Evolutionary conservation across 2,329 filamentous ascomycete species (phyloP).

Genomic region (Epichloe amarillans): DNA sequence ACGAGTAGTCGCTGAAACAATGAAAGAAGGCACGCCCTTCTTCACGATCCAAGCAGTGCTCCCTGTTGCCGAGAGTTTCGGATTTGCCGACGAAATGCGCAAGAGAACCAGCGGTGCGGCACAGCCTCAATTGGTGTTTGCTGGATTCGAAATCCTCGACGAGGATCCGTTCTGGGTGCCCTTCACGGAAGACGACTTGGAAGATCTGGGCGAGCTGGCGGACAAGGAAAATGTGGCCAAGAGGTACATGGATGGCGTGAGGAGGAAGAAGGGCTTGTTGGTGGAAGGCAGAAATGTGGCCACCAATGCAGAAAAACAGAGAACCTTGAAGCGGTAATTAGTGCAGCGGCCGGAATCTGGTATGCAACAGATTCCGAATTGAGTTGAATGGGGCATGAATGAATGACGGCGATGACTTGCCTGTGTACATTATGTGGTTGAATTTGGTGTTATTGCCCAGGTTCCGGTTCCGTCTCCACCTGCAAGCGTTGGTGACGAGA

Average conservation of each 20-base stretch:
- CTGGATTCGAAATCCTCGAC: slow-evolving; percentile 83
- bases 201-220: slow-evolving; percentile 87
- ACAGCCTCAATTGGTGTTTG: slow-evolving; percentile 83
- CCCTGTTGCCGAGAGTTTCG: slow-evolving; percentile 89
- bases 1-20: slow-evolving; percentile 74
- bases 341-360: too few relatives aligned
- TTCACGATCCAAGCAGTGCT: slow-evolving; percentile 84
- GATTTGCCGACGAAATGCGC: slow-evolving; percentile 91
- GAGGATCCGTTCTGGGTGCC: slow-evolving; percentile 98
- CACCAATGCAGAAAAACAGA: slow-evolving; percentile 85
- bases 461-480: too few relatives aligned
- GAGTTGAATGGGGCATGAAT: background rate
- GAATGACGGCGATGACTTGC: too few relatives aligned
- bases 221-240: slow-evolving; percentile 94
- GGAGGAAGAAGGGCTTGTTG: slow-evolving; percentile 75
- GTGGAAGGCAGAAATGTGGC: slow-evolving; percentile 66
- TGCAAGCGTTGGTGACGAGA: too few relatives aligned
- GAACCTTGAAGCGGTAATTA: slow-evolving; percentile 47
- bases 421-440: too few relatives aligned
- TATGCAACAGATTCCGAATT: background rate
- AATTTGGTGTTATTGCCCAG: too few relatives aligned
- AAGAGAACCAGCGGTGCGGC: slow-evolving; percentile 86
- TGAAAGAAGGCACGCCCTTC: slow-evolving; percentile 92
- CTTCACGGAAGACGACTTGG: slow-evolving; percentile 87
- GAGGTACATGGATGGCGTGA: slow-evolving; percentile 84